Conservation (phyloP, 2,329 filamentous ascomycete species). For the Fonsecaea pedrosoi region DNA sequence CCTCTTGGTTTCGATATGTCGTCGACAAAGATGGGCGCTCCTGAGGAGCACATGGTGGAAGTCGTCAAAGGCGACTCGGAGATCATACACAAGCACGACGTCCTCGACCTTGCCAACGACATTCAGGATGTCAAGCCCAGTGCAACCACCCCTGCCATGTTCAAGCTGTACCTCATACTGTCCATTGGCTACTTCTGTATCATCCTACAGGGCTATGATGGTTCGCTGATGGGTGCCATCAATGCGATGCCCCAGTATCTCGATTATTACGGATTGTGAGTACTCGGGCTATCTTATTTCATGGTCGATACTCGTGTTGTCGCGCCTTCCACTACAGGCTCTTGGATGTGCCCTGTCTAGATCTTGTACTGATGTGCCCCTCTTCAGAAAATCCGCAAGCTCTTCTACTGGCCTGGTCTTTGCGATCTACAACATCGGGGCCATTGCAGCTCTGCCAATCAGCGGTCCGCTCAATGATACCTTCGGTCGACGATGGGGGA, state of each 20-base stretch:
- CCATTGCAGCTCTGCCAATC: constrained; percentile 42
- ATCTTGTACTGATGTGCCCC: neutral
- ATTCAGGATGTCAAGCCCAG: neutral
- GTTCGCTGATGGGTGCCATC: constrained; percentile 58
- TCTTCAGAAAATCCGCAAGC: constrained; percentile 1
- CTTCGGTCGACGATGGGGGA: constrained; percentile 42
- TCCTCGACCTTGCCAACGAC: neutral
- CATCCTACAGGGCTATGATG: constrained; percentile 52
- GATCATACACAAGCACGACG: neutral
- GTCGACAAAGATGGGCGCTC: neutral
- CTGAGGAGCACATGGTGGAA: neutral
- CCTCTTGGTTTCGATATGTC: neutral
- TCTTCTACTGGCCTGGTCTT: constrained; percentile 11
- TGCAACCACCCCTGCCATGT: neutral
- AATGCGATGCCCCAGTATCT: constrained; percentile 56
- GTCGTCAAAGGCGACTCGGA: neutral
- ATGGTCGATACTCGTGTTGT: neutral
- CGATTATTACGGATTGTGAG: constrained; percentile 50
- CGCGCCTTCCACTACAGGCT: neutral
- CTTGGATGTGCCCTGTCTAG: neutral
- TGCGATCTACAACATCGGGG: constrained; percentile 59
- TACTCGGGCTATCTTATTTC: neutral
- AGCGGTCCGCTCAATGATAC: constrained; percentile 9
- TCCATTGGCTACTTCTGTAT: constrained; percentile 2
- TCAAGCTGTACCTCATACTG: constrained; percentile 2